These are phyloP conservation scores for Phaffia australis DNA, from an alignment of 768 basidiomycete species.

Conservation along the genomic window DNA sequence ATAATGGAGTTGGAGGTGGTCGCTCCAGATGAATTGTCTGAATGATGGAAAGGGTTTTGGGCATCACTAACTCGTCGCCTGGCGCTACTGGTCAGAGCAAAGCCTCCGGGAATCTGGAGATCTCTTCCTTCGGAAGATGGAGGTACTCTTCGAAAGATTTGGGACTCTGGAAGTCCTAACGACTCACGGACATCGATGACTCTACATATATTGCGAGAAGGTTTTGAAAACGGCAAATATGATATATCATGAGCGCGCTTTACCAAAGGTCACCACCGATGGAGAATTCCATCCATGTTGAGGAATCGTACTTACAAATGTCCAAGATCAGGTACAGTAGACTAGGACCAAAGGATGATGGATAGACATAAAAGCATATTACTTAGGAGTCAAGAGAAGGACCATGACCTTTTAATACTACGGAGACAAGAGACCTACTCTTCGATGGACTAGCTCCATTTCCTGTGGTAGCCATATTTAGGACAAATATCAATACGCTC, in stretches of 20 bases:
- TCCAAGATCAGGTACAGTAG: slow-evolving; percentile 15
- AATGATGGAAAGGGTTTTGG: too few species aligned
- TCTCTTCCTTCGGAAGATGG: neutral
- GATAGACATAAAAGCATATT: too few species aligned
- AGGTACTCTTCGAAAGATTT: neutral
- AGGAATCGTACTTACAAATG: neutral
- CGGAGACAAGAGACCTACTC: too few species aligned
- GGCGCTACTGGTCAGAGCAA: neutral
- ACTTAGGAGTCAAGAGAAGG: too few species aligned
- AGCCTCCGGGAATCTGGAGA: too few species aligned
- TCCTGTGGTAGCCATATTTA: too few species aligned
- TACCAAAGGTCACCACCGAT: too few species aligned
- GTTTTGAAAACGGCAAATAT: neutral
- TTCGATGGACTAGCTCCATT: too few species aligned
- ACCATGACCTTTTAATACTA: too few species aligned
- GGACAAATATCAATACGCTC: neutral
- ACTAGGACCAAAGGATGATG: neutral
- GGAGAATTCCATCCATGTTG: neutral
- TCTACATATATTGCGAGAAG: neutral
- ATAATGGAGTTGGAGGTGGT: neutral
- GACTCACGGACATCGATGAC: slow-evolving; percentile 9
- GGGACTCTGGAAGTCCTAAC: slow-evolving; percentile 5
- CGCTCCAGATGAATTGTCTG: neutral
- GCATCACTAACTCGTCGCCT: neutral
- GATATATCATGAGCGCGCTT: too few species aligned